These are phyloP conservation scores for Hymenoscyphus fraxineus DNA, from an alignment of 2,329 filamentous ascomycete species.

Conservation along the genomic window DNA sequence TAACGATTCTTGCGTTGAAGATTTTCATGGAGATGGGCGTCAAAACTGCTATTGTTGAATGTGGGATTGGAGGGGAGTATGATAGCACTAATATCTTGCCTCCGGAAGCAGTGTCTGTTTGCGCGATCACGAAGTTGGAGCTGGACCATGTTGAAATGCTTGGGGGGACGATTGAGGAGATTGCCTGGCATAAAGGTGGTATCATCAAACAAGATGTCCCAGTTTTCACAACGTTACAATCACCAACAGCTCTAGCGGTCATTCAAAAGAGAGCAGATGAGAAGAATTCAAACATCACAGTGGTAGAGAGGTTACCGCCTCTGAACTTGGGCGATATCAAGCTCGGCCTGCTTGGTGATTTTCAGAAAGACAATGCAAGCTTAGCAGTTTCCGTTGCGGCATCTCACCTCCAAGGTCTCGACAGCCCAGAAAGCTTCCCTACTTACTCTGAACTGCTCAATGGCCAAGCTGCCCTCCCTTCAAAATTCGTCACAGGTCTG, in stretches of 20 bases:
- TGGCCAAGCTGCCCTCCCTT: conserved; percentile 42
- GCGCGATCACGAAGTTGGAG: conserved; percentile 73
- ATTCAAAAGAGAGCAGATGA: conserved; percentile 54
- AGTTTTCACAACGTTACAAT: conserved; percentile 61
- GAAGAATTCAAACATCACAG: conserved; percentile 19
- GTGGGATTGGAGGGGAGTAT: conserved; percentile 89
- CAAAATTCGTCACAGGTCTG: conserved; percentile 66
- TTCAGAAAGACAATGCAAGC: conserved; percentile 57
- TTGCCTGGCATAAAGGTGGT: conserved; percentile 90
- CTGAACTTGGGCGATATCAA: conserved; percentile 43
- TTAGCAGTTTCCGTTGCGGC: conserved; percentile 54
- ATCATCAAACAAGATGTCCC: conserved; percentile 69
- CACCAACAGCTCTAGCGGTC: conserved; percentile 53
- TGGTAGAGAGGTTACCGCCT: conserved; percentile 28
- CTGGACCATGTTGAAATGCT: conserved; percentile 83
- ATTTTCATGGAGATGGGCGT: conserved; percentile 75
- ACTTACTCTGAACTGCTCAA: not conserved
- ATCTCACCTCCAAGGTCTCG: conserved; percentile 44
- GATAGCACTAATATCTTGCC: conserved; percentile 85
- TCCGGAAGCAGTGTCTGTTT: conserved; percentile 52
- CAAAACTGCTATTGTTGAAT: conserved; percentile 78
- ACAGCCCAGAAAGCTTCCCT: conserved; percentile 11
- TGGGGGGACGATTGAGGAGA: conserved; percentile 73
- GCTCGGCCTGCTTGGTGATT: conserved; percentile 49
- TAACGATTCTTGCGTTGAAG: conserved; percentile 86